Conservation (phyloP, 805 yeast species). For the Ascoidea rubescens region DNA sequence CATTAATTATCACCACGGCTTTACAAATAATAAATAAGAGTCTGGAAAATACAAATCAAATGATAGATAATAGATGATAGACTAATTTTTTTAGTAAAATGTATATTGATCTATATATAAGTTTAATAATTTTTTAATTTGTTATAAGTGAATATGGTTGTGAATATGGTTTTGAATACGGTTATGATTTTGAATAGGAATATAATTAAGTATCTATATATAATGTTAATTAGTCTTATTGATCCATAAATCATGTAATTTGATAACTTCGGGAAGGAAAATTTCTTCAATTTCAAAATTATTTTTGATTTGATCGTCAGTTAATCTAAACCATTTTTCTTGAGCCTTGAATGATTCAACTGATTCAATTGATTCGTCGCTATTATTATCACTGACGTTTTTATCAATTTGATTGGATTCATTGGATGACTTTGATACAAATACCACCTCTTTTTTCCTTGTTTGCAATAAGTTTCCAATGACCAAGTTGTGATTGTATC, state of each 20-base stretch:
- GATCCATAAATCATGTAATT: conserved; percentile 54
- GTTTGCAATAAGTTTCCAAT: conserved; percentile 89
- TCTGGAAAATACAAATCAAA: too few relatives aligned
- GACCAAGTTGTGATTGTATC: conserved; percentile 87
- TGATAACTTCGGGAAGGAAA: conserved; percentile 67
- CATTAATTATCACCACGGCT: too few relatives aligned
- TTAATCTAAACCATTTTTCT: conserved; percentile 35
- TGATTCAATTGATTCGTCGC: too few relatives aligned
- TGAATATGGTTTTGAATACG: conserved; percentile 1
- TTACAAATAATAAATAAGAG: too few relatives aligned
- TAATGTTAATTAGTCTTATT: conserved; percentile 7
- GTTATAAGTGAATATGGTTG: conserved; percentile 3
- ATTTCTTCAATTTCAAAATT: conserved; percentile 59
- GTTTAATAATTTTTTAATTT: too few relatives aligned
- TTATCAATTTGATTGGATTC: too few relatives aligned
- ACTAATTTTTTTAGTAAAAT: too few relatives aligned
- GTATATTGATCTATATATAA: too few relatives aligned
- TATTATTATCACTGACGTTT: background rate
- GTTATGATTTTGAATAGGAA: background rate
- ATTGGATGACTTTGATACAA: conserved; percentile 40
- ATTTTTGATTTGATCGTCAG: conserved; percentile 23
- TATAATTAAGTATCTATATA: background rate
- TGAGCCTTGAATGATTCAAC: background rate
- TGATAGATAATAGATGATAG: too few relatives aligned
- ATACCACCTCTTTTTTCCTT: conserved; percentile 76